A percentile compares a stretch with the other conserved stretches of the same genome.
Evolutionary conservation across 2,329 filamentous ascomycete species (phyloP).

Genomic region (Fusarium oligoseptatum): DNA sequence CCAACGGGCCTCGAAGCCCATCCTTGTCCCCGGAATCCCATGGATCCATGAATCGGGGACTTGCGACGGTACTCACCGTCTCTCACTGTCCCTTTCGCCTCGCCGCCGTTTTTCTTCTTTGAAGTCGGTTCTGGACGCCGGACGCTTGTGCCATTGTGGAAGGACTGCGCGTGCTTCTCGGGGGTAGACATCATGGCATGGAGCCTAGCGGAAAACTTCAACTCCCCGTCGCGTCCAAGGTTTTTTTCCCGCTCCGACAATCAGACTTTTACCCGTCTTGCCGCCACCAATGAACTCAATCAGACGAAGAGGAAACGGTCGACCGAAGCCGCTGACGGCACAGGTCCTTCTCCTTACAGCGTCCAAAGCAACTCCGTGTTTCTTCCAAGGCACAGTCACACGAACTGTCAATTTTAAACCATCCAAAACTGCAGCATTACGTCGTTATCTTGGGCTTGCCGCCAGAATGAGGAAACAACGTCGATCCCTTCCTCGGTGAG

Average conservation of each 20-base stretch:
- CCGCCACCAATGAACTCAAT: constrained; percentile 34
- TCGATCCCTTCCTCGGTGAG: constrained; percentile 42
- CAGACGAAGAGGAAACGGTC: constrained; percentile 13
- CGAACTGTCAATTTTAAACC: constrained; percentile 20
- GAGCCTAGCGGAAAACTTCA: constrained; percentile 2
- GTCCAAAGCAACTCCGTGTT: constrained; percentile 13
- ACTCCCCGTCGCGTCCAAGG: constrained; percentile 3
- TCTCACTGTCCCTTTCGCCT: constrained; percentile 2
- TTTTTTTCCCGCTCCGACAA: constrained; percentile 15
- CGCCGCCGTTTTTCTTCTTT: constrained; percentile 10
- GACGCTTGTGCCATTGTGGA: constrained; percentile 15
- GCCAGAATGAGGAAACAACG: constrained; percentile 11
- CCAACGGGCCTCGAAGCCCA: background rate
- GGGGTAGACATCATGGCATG: background rate
- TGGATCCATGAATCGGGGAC: constrained; percentile 27
- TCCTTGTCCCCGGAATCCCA: constrained; percentile 30
- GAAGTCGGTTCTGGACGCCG: background rate
- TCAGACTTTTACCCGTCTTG: constrained; percentile 13
- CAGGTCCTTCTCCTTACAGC: constrained; percentile 10
- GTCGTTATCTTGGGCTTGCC: constrained; percentile 29
- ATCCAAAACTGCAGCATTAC: constrained; percentile 39
- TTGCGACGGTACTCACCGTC: constrained; percentile 14
- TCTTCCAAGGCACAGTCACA: constrained; percentile 24
- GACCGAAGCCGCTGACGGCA: constrained; percentile 38
- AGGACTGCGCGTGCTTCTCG: constrained; percentile 18